Conservation (phyloP, 2,329 filamentous ascomycete genomes). For the Chalaropsis ovoidea region DNA sequence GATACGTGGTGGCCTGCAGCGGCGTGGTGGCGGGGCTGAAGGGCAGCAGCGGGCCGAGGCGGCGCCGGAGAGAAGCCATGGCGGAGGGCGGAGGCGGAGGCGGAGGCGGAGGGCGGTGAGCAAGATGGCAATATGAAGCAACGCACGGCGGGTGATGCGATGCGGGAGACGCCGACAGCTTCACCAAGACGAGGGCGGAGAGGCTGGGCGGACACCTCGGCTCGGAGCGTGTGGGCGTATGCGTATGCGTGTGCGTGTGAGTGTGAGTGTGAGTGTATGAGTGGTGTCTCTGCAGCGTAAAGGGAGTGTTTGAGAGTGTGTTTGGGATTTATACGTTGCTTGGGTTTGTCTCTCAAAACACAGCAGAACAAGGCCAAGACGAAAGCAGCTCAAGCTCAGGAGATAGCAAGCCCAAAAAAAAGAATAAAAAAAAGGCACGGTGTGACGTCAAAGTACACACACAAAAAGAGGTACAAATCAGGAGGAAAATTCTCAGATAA, state of each 20-base stretch:
- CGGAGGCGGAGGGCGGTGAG: background rate
- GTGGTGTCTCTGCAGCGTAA: too few relatives aligned
- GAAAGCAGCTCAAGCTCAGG: background rate
- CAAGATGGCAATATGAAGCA: slow-evolving; percentile 5
- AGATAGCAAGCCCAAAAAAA: background rate
- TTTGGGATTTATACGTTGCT: too few relatives aligned
- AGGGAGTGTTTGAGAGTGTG: too few relatives aligned
- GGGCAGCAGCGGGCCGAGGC: slow-evolving; percentile 38
- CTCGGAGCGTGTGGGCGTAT: background rate
- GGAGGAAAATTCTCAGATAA: too few relatives aligned
- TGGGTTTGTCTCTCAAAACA: background rate
- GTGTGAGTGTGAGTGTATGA: too few relatives aligned
- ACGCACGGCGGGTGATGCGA: background rate
- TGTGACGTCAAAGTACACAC: too few relatives aligned
- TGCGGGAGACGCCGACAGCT: background rate
- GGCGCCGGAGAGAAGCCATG: slow-evolving; percentile 33
- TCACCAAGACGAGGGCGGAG: too few relatives aligned
- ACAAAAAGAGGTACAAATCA: too few relatives aligned
- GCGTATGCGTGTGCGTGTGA: too few relatives aligned
- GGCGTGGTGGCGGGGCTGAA: slow-evolving; percentile 52
- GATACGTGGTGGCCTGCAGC: slow-evolving; percentile 60
- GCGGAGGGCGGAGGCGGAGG: background rate
- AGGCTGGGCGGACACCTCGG: background rate
- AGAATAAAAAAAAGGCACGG: background rate
- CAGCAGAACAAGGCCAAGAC: background rate